Base-by-base conservation (phyloP, 176 grass and related monocot genomes). In the Microstegium vimineum region DNA sequence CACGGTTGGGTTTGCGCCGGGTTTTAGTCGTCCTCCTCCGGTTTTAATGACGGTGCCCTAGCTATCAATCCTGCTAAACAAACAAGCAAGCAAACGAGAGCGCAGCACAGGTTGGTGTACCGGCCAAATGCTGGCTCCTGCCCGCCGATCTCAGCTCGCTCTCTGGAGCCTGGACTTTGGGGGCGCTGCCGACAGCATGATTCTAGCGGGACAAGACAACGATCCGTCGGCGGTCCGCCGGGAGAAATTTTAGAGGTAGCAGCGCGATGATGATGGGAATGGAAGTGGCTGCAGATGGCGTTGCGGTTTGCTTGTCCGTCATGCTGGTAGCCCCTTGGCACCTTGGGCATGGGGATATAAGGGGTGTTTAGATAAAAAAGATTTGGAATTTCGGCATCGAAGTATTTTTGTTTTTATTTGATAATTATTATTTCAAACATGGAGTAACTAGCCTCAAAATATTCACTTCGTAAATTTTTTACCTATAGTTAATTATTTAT, bases 81-180 rank as follows among this genome's bases (percentile, higher is more conserved):
- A 49, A 18, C 45, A 49, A 17, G 0, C 18, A 22, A 56, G 8
- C 51, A 52, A 52, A 52, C 18, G 7, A 56, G 20, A 56, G 51
- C 51, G 5, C n/a, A n/a, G n/a, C 36, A 10, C 36, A 10, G 76
- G 68, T 86, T 74, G 84, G 84, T 79, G 69, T 66, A 80, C 84
- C 69, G n/a, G 40, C 69, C 84, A 40, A 51, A 79, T 30, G 52
- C 82, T 34, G n/a, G n/a, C n/a, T n/a, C n/a, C n/a, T n/a, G n/a
- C 23, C 57, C 1, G 23, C 10, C 35, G 31, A 46, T 47, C 13
- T 32, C 51, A 18, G 45, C 45, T 45, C 42, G 62, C 66, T 78
- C 40, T 66, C 33, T 13, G 64, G 36, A 54, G 7, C 51, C 18
- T 54, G 23, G 69, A 28, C 40, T 45, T 28, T 5, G 11, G 8